These are phyloP conservation scores for Coelastrella sp. DNA, from an alignment of 139 green algal genomes.

Conservation along the genomic window DNA sequence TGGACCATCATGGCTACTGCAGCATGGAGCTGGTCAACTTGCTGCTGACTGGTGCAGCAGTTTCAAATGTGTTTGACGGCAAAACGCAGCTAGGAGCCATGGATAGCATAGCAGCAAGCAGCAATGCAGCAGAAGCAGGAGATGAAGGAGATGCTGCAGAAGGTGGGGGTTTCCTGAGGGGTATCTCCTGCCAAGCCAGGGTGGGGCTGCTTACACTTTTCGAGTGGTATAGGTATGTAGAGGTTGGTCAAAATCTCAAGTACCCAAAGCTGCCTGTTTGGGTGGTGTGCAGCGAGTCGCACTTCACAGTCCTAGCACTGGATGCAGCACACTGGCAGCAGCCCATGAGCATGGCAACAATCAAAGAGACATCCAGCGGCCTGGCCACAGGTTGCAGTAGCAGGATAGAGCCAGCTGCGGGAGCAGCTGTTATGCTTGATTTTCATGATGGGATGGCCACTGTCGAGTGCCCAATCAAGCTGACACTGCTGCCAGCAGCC, in stretches of 20 bases:
- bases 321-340: background rate
- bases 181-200: conserved; percentile 49
- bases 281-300: conserved; percentile 81
- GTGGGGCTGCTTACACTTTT: conserved; percentile 78
- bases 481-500: conserved; percentile 23
- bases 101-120: background rate
- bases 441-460: conserved; percentile 75
- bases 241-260: conserved; percentile 69
- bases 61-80: conserved; percentile 76
- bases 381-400: background rate
- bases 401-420: background rate
- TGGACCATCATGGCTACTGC: conserved; percentile 71
- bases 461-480: conserved; percentile 55
- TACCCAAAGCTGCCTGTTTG: conserved; percentile 70
- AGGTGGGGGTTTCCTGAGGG: conserved; percentile 42
- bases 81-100: background rate
- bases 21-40: conserved; percentile 79
- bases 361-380: background rate
- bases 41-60: conserved; percentile 52
- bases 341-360: background rate
- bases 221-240: conserved; percentile 75
- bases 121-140: background rate
- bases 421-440: conserved; percentile 43
- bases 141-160: background rate
- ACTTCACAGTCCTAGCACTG: conserved; percentile 78